A percentile compares a stretch with the other conserved stretches of the same genome.
Conservation (phyloP, 1,284 basidiomycete species). For the Austroboletus novae-zelandiae region DNA sequence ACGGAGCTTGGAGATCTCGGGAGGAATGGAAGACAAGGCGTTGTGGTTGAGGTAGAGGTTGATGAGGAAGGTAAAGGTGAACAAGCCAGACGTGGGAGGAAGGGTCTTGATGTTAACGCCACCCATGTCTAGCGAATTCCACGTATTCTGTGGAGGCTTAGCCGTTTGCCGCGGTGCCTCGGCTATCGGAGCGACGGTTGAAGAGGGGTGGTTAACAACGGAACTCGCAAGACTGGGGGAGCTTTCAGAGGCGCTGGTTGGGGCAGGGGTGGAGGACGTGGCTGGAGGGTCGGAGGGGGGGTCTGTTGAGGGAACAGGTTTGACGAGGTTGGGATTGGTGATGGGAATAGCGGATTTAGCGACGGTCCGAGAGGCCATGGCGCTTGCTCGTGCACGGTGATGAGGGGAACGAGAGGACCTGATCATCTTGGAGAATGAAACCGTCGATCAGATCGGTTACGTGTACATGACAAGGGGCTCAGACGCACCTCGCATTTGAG, state of each 20-base stretch:
- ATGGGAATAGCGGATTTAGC: conserved; percentile 80
- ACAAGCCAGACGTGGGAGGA: conserved; percentile 78
- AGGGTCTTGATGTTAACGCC: conserved; percentile 93
- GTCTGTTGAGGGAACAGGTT: conserved; percentile 41
- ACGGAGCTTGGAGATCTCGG: conserved; percentile 81
- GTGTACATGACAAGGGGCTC: conserved; percentile 9
- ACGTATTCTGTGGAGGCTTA: conserved; percentile 68
- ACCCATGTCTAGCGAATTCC: conserved; percentile 96
- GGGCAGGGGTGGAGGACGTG: conserved; percentile 32
- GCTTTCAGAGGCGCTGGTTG: conserved; percentile 38
- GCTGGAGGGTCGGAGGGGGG: conserved; percentile 21
- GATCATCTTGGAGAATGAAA: conserved; percentile 52
- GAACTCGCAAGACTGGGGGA: conserved; percentile 38
- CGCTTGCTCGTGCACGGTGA: conserved; percentile 75
- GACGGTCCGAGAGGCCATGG: conserved; percentile 75
- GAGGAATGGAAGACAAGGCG: conserved; percentile 75
- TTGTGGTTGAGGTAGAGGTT: conserved; percentile 99
- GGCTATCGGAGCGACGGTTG: conserved; percentile 65
- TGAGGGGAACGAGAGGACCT: conserved; percentile 75
- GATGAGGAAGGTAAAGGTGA: conserved; percentile 91
- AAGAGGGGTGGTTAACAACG: conserved; percentile 66
- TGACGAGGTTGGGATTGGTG: conserved; percentile 73
- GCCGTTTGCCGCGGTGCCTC: conserved; percentile 59
- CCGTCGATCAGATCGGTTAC: conserved; percentile 19
- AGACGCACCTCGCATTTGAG: conserved; percentile 73